These are phyloP conservation scores for Fusarium austroafricanum DNA, from an alignment of 2,329 filamentous ascomycete genomes.

Conservation along the genomic window DNA sequence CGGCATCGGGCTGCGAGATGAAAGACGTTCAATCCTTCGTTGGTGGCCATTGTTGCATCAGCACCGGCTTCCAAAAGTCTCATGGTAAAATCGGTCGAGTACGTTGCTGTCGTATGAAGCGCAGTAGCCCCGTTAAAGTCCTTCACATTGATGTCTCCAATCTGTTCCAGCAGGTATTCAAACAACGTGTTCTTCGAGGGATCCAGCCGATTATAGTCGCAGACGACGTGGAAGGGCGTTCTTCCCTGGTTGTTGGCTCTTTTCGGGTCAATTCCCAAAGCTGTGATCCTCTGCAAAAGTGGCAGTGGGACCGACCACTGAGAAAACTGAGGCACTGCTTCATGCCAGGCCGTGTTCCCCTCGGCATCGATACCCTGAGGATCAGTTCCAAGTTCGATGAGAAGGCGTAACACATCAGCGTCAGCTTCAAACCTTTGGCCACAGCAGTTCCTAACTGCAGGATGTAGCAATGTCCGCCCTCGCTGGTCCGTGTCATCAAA, in stretches of 20 bases:
- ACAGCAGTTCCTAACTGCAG: rapidly evolving
- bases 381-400: background rate
- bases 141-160: background rate
- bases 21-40: slow-evolving; percentile 53
- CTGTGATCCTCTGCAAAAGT: background rate
- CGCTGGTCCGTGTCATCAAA: background rate
- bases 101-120: slow-evolving; percentile 42
- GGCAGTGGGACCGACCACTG: no score
- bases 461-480: background rate
- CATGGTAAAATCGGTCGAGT: slow-evolving; percentile 38
- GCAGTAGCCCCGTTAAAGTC: slow-evolving; percentile 31
- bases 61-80: slow-evolving; percentile 53
- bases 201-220: background rate
- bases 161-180: background rate
- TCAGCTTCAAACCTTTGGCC: rapidly evolving
- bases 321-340: background rate
- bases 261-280: background rate
- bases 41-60: slow-evolving; percentile 46
- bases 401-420: background rate
- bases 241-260: background rate
- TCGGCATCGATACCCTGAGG: background rate
- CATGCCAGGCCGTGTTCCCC: background rate
- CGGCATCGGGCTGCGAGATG: slow-evolving; percentile 54
- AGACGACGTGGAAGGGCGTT: background rate
- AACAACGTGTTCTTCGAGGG: background rate